Evolutionary conservation across 805 yeast species (phyloP).

Genomic region (Pachysolen tannophilus): DNA sequence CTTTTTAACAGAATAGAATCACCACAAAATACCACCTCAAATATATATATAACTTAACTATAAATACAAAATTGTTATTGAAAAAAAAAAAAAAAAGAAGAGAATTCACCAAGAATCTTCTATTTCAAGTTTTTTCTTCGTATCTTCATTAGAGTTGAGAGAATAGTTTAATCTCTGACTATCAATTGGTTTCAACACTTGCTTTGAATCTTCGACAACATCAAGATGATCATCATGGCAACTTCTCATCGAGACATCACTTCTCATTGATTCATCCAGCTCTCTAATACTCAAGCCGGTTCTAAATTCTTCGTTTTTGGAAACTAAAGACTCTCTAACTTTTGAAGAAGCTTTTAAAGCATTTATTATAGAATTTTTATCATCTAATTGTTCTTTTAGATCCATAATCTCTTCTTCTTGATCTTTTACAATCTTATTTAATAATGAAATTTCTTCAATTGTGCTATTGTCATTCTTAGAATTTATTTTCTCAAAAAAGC

Average conservation of each 20-base stretch:
- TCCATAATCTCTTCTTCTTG: constrained; percentile 64
- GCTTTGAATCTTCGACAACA: constrained; percentile 2
- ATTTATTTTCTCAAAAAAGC: constrained; percentile 11
- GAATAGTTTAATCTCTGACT: constrained; percentile 1
- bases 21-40: neutral
- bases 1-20: neutral
- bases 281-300: no score
- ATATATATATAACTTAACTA: no score
- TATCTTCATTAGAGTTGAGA: constrained; percentile 5
- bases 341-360: constrained; percentile 62
- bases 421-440: constrained; percentile 34
- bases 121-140: constrained; percentile 1
- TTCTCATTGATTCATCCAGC: constrained; percentile 15
- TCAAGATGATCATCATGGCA: constrained; percentile 6
- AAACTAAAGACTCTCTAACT: constrained; percentile 38
- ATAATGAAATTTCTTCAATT: neutral
- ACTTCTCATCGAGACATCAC: constrained; percentile 1
- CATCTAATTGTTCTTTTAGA: constrained; percentile 50
- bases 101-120: constrained; percentile 7
- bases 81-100: no score
- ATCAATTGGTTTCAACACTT: constrained; percentile 3
- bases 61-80: no score
- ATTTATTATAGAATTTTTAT: constrained; percentile 72
- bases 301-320: no score
- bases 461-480: constrained; percentile 2